These are phyloP conservation scores for Botrytis aclada DNA, from an alignment of 2,329 filamentous ascomycete species.

Conservation along the genomic window DNA sequence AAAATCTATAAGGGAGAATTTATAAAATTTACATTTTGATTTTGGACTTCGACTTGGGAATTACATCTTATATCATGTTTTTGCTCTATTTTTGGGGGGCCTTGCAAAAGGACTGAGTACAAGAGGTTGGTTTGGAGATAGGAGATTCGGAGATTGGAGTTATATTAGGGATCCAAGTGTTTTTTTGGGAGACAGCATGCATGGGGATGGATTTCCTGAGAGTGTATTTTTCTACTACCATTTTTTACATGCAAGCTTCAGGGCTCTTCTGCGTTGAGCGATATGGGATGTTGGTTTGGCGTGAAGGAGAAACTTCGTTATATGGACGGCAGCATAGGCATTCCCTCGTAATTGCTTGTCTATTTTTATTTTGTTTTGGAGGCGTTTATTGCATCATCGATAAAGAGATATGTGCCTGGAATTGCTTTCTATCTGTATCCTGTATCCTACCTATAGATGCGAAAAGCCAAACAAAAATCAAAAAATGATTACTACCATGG, in stretches of 20 bases:
- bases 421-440: not conserved
- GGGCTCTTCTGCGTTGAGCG: not conserved
- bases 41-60: not conserved
- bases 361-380: not conserved
- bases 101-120: slow-evolving; percentile 4
- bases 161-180: not conserved
- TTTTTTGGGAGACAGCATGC: not conserved
- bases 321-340: not conserved
- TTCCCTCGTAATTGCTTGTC: not conserved
- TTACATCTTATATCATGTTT: not conserved
- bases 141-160: slow-evolving; percentile 9
- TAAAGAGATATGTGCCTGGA: slow-evolving; percentile 10
- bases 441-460: not conserved
- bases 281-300: slow-evolving; percentile 6
- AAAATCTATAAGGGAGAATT: not conserved
- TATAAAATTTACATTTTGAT: not conserved
- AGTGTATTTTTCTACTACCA: not conserved
- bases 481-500: not conserved
- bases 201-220: not conserved
- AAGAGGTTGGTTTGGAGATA: not conserved
- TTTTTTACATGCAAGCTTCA: not conserved
- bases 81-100: not conserved
- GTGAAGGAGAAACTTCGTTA: not conserved
- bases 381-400: slow-evolving; percentile 2
- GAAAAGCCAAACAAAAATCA: not conserved